Conservation (phyloP, 2,329 filamentous ascomycete genomes). For the Exutisphaerella laricina region DNA sequence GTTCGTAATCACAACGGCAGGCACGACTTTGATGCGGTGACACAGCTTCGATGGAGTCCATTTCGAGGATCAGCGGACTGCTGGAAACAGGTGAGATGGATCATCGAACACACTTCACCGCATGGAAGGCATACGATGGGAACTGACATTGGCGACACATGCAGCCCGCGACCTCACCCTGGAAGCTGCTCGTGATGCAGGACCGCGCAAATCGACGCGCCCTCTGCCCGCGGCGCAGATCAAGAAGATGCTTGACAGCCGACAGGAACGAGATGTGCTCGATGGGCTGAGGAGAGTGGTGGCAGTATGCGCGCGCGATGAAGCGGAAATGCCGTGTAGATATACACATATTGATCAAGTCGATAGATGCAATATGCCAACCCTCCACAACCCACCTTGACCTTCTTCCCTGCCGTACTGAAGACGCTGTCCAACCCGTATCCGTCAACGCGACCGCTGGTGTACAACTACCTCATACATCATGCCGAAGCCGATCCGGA, state of each 20-base stretch:
- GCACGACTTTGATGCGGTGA: conserved; percentile 8
- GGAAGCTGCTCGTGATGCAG: conserved; percentile 88
- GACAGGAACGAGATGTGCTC: conserved; percentile 85
- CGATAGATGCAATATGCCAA: conserved; percentile 90
- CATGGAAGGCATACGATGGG: conserved; percentile 19
- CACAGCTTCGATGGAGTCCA: conserved; percentile 90
- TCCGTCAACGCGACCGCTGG: conserved; percentile 92
- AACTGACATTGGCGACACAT: conserved; percentile 9
- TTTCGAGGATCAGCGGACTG: conserved; percentile 86
- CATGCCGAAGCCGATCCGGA: conserved; percentile 96
- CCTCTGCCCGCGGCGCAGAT: conserved; percentile 75
- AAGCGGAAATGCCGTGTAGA: not conserved
- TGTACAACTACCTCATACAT: conserved; percentile 96
- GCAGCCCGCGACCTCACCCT: conserved; percentile 92
- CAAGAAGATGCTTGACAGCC: conserved; percentile 90
- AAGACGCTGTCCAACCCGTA: conserved; percentile 96
- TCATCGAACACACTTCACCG: conserved; percentile 67
- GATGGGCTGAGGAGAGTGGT: conserved; percentile 87
- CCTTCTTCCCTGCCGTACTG: conserved; percentile 95
- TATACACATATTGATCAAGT: conserved; percentile 16
- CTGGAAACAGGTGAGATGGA: conserved; percentile 76
- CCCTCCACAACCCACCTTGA: conserved; percentile 76
- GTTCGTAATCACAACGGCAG: not conserved
- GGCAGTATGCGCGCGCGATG: conserved; percentile 67
- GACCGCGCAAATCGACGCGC: conserved; percentile 54